Conservation (phyloP, 192 early-diverging fungal species). For the Backusella australiensis region DNA sequence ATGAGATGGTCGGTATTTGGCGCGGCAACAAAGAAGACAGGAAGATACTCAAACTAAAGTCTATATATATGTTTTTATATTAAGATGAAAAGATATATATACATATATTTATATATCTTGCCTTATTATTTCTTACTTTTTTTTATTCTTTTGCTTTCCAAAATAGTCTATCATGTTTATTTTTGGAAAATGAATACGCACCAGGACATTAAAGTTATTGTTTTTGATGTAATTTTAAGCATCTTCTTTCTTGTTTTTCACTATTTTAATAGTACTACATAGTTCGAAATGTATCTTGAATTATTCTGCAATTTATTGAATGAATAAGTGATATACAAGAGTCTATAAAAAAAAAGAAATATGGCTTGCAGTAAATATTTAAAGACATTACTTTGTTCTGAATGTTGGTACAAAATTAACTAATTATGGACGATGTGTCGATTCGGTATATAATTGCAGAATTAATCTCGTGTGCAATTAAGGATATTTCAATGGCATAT, state of each 20-base stretch:
- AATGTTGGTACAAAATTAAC: background rate
- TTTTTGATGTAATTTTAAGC: background rate
- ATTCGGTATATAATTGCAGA: background rate
- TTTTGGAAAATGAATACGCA: background rate
- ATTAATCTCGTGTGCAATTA: background rate
- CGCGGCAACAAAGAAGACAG: background rate
- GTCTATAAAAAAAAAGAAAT: background rate
- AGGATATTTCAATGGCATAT: constrained; percentile 2
- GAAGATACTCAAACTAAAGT: background rate
- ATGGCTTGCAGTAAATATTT: background rate
- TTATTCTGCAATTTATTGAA: background rate
- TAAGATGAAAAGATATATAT: background rate
- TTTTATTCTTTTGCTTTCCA: background rate
- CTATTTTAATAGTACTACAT: background rate
- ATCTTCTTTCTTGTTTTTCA: background rate
- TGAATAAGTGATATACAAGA: background rate
- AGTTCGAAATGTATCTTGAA: background rate
- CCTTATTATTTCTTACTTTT: background rate
- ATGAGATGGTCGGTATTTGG: background rate
- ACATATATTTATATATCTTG: background rate
- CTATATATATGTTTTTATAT: background rate
- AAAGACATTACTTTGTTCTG: background rate
- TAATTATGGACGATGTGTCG: background rate
- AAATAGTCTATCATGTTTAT: background rate
- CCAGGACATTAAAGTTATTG: background rate